These are phyloP conservation scores for Wickerhamiella pararugosa DNA, from an alignment of 1,139 yeast species.

Conservation along the genomic window DNA sequence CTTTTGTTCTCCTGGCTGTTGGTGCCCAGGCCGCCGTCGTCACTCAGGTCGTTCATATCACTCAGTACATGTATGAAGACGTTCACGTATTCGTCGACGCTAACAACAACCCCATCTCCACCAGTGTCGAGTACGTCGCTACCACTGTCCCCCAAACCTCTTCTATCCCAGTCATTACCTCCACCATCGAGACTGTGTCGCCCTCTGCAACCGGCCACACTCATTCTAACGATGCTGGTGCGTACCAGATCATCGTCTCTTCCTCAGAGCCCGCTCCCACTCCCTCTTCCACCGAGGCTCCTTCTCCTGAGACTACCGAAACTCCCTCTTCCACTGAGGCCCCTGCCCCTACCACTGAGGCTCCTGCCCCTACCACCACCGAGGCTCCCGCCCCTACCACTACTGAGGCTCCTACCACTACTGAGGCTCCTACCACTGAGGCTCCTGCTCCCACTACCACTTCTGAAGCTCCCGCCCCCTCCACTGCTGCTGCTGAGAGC, in stretches of 20 bases:
- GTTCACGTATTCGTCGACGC: conserved; percentile 24
- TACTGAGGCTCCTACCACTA: conserved; percentile 4
- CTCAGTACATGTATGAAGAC: conserved; percentile 23
- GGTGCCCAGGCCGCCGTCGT: conserved; percentile 18
- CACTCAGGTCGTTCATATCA: conserved; percentile 22
- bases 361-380: conserved; percentile 7
- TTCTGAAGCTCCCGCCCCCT: conserved; percentile 15
- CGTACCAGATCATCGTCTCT: conserved; percentile 9
- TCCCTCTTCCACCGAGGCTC: conserved; percentile 11
- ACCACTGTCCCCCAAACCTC: conserved; percentile 7
- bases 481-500: conserved; percentile 11
- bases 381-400: conserved; percentile 5
- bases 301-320: conserved; percentile 7
- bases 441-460: conserved; percentile 7
- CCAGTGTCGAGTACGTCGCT: conserved; percentile 17
- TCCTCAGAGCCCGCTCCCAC: conserved; percentile 10
- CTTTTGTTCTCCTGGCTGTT: conserved; percentile 9
- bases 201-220: conserved; percentile 11
- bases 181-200: conserved; percentile 11
- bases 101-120: conserved; percentile 22
- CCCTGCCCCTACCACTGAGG: conserved; percentile 7
- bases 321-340: conserved; percentile 8
- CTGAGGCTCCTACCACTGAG: conserved; percentile 6
- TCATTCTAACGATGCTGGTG: conserved; percentile 8
- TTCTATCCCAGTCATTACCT: conserved; percentile 8